Conservation (phyloP, 345 rosid species). For the Pistacia integerrima region DNA sequence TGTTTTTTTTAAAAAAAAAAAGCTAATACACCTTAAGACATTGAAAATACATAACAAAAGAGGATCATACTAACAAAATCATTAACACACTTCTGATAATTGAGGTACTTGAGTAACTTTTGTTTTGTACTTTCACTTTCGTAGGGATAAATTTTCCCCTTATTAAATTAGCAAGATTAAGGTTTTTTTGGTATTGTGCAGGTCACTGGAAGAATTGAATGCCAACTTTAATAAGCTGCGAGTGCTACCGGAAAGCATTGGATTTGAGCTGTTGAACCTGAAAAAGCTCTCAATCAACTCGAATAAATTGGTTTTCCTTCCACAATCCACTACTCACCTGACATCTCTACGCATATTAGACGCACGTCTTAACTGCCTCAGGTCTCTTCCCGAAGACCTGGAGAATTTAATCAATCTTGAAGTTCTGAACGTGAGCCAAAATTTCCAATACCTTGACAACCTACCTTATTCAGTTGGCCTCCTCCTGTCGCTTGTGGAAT, state of each 20-base stretch:
- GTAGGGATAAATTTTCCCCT: too few species aligned
- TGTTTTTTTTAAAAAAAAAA: too few species aligned
- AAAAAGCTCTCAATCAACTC: constrained; percentile 74
- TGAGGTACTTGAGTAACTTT: too few species aligned
- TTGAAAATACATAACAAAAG: too few species aligned
- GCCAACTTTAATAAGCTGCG: constrained; percentile 87
- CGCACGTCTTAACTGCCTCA: constrained; percentile 79
- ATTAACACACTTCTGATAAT: too few species aligned
- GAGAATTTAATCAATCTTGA: constrained; percentile 75
- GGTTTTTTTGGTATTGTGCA: constrained; percentile 11
- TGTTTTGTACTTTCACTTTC: too few species aligned
- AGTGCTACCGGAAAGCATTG: constrained; percentile 66
- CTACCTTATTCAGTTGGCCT: constrained; percentile 74
- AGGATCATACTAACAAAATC: too few species aligned
- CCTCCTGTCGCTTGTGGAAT: constrained; percentile 66
- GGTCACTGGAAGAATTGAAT: constrained; percentile 79
- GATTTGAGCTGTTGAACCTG: constrained; percentile 67
- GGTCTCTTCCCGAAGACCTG: constrained; percentile 68
- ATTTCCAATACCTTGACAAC: constrained; percentile 65
- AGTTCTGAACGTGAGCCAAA: constrained; percentile 78
- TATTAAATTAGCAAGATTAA: background rate
- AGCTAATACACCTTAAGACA: too few species aligned
- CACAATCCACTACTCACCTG: constrained; percentile 64
- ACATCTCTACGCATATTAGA: constrained; percentile 60
- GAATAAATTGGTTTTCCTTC: constrained; percentile 70